A percentile compares a stretch with the other conserved stretches of the same genome.
Evolutionary conservation across 2,329 filamentous ascomycete species (phyloP).

Genomic region (Daldinia sp.): DNA sequence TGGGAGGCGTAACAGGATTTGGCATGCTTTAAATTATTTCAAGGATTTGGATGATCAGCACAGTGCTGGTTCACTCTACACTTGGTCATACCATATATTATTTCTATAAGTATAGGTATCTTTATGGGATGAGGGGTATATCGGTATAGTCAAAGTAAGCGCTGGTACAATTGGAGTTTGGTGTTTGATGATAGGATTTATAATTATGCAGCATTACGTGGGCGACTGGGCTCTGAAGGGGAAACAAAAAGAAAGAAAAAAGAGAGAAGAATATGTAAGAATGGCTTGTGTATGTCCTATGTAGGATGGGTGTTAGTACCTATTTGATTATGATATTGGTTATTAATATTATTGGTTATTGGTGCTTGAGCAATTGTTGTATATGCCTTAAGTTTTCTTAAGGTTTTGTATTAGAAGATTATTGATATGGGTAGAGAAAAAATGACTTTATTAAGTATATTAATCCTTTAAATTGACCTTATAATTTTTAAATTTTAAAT

Average conservation of each 20-base stretch:
- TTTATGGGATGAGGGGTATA: neutral
- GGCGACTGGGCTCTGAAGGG: conserved; percentile 2
- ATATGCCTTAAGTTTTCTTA: no score
- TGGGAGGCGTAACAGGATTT: conserved; percentile 19
- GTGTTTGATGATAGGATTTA: conserved; percentile 20
- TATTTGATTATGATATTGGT: neutral
- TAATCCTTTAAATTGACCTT: no score
- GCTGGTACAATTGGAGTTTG: conserved; percentile 17
- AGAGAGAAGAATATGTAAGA: neutral
- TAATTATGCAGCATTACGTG: conserved; percentile 7
- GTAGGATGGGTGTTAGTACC: neutral
- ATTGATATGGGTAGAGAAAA: no score
- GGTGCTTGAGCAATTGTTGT: neutral
- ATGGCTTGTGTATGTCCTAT: neutral
- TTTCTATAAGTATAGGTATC: neutral
- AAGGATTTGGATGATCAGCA: neutral
- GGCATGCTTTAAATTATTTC: conserved; percentile 11
- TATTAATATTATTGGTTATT: neutral
- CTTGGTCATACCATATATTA: conserved; percentile 1
- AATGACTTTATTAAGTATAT: no score
- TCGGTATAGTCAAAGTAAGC: conserved; percentile 2
- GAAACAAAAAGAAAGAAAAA: neutral
- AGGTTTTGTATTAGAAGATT: no score
- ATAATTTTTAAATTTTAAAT: neutral
- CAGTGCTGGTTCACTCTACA: neutral